Conservation (phyloP, 768 basidiomycete species). For the Tricholoma sp. region DNA sequence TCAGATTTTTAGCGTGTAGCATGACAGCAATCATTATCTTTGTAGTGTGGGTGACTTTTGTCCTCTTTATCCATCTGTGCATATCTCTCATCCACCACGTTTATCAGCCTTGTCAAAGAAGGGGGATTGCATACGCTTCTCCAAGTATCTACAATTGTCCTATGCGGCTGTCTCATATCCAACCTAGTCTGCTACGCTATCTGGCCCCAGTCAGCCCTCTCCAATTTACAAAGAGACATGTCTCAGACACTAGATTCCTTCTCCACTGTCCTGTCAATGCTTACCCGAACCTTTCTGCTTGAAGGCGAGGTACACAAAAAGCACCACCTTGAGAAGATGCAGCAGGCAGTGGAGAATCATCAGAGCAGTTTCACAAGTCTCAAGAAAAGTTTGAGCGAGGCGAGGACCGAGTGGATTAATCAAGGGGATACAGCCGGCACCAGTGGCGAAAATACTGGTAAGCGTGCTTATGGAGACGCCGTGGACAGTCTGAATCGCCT, state of each 20-base stretch:
- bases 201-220: conserved; percentile 84
- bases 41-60: conserved; percentile 51
- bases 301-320: conserved; percentile 55
- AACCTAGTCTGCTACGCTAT: conserved; percentile 81
- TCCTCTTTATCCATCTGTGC: background rate
- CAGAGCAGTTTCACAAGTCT: conserved; percentile 87
- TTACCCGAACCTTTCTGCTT: conserved; percentile 83
- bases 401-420: conserved; percentile 75
- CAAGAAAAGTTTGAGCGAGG: conserved; percentile 81
- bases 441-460: conserved; percentile 27
- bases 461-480: conserved; percentile 77
- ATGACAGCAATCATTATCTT: conserved; percentile 84
- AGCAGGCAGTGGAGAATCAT: conserved; percentile 78
- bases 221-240: conserved; percentile 80
- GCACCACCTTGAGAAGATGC: conserved; percentile 57
- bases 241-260: conserved; percentile 83
- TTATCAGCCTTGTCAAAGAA: conserved; percentile 73
- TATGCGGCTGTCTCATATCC: conserved; percentile 70
- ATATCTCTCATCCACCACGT: conserved; percentile 3
- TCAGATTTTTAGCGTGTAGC: conserved; percentile 54
- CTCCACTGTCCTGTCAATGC: conserved; percentile 74
- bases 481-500: conserved; percentile 83
- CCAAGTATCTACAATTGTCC: conserved; percentile 70
- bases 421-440: conserved; percentile 22
- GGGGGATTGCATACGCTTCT: conserved; percentile 74